Evolutionary conservation across 495 filamentous ascomycete species (phyloP), one percentile per base, ranked within the genome.

Genomic region (Penicillium taxi): DNA sequence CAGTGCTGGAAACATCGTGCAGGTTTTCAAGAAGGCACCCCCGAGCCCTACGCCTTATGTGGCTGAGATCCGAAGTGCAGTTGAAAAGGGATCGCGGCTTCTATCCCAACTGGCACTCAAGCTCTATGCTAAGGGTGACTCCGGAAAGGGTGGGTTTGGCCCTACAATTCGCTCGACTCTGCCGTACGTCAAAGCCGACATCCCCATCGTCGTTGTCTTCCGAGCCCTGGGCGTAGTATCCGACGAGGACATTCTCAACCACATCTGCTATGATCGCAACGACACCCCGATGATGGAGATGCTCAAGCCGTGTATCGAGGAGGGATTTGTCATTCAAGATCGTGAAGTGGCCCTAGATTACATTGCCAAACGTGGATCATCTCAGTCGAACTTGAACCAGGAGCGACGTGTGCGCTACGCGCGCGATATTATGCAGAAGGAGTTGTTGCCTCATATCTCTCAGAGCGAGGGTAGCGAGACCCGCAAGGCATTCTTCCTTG

Each of bases 241-340:
- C 8, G 91, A 99, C 50, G 87, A 96, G 57, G 93, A 99, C 56
- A 96, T 99, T 37, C 72, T 96, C 9, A 94, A 95, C 49, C 86
- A 96, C 55, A 91, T 96, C 48, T 94, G 89, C 59, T 96, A 94
- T 59, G 89, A 96, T 55, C 78, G 83, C 12, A 90, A 81, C 51
- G 91, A 99, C 60, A 94, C 80, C 8, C 84, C 89, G 43, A 95
- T 99, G 90, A 69, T 99, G 21, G 93, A 99, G 61, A 88, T 94
- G 74, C 67, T 96, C 45, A 90, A 93, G 52, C 90, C 91, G 1
- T 95, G 85, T 70, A 84, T 96, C 45, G 90, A 96, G 55, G 91
- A 99, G 59, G 86, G 86, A 6, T 89, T 93, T 50, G 82, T 88
- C 37, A 94, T 96, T 41, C 91, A 98, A 52, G 87, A 96, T 50